phyloP scores from a whole-genome alignment of 495 filamentous ascomycete species.

The Achaetomiella virescens region DNA sequence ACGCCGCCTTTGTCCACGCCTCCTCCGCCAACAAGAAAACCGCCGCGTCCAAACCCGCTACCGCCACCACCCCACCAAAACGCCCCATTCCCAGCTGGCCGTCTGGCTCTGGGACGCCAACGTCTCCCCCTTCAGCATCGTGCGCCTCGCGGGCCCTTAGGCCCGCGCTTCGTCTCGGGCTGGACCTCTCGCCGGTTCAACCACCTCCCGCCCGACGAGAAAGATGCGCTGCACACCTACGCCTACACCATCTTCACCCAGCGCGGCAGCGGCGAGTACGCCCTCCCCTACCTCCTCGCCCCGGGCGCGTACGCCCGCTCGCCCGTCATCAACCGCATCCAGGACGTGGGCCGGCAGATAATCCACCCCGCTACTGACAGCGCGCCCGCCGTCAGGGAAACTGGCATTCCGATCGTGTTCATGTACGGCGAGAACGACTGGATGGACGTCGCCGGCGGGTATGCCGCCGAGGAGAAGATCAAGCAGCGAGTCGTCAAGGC shows the following conservation, averaged over 20 bases:
- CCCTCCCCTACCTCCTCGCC: constrained; percentile 83
- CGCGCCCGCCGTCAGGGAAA: constrained; percentile 47
- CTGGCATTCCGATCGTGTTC: constrained; percentile 76
- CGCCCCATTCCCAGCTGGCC: constrained; percentile 71
- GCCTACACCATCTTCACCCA: constrained; percentile 92
- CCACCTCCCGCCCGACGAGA: constrained; percentile 74
- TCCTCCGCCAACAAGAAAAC: constrained; percentile 23
- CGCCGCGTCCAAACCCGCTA: constrained; percentile 18
- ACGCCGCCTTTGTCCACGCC: constrained; percentile 15
- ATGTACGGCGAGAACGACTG: constrained; percentile 98
- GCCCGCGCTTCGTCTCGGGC: constrained; percentile 84
- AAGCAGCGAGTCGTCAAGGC: constrained; percentile 56
- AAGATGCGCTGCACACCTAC: constrained; percentile 81
- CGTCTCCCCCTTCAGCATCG: constrained; percentile 85
- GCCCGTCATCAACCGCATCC: constrained; percentile 79
- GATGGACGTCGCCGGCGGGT: constrained; percentile 92
- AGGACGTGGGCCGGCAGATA: constrained; percentile 70
- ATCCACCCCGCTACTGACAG: constrained; percentile 34
- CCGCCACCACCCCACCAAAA: constrained; percentile 27
- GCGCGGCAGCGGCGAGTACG: constrained; percentile 91
- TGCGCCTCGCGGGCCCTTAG: constrained; percentile 90
- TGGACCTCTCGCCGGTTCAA: constrained; percentile 93
- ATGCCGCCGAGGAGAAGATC: constrained; percentile 72
- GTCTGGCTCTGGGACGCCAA: constrained; percentile 95
- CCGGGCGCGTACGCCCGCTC: constrained; percentile 88